Evolutionary conservation across 805 yeast genomes (phyloP), one percentile per base, ranked within the genome.

Genomic region (Teunomyces barrocoloradensis): DNA sequence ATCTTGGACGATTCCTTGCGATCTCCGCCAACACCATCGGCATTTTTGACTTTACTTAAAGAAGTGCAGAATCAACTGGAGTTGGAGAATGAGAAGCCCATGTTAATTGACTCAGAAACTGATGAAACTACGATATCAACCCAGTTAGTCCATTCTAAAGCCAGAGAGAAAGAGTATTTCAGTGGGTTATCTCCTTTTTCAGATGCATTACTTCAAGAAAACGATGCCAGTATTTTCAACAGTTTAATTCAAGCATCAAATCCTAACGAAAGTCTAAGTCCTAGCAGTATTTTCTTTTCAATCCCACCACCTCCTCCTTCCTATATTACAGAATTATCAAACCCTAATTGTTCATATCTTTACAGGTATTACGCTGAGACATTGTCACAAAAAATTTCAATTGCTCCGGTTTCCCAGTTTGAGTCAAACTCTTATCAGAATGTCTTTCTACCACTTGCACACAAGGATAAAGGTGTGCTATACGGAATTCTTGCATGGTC

Each of bases 401-500:
- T 79, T 30, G 78, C 81, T 1, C 81, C 83, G 1, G 49, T 47
- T 15, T 64, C 70, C 11, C 72, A 68, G 42, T 63, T 66, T 36
- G 74, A 68, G 27, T 77, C 79, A 25, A 80, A 79, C 52, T 73
- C 75, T 52, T 79, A 74, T 57, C 74, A 77, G 51, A 72, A 73
- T 30, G 77, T 80, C 15, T 79, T 79, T 53, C 54, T 79, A 39
- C 85, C 85, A 1, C 68, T 80, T 64, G 84, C 84, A 0, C 79
- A 78, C 42, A 58, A 65, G 47, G 81, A 80, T 53, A 58, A 60
- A 29, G 80, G 82, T 4, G 80, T 79, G 2, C 55, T 80, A 38
- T 75, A 77, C 56, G 78, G 79, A 4, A 68, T 80, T 7, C 53
- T 80, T 42, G 81, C 81, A 1, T 79, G 84, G 83, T 69, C 81